phyloP scores from a whole-genome alignment of 805 yeast genomes.

The Candida chauliodis region DNA sequence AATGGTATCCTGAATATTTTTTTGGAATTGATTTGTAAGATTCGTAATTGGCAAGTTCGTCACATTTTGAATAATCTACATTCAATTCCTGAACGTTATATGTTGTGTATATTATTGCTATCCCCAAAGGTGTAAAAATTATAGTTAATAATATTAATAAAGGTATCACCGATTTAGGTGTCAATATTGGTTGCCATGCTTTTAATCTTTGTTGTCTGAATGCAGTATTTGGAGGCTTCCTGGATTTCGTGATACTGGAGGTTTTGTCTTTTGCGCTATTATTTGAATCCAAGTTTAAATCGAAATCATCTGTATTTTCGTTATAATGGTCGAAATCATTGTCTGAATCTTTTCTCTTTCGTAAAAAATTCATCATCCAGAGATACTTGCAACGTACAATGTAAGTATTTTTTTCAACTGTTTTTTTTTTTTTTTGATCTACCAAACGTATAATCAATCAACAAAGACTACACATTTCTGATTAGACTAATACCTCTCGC shows the following conservation, averaged over 20 bases:
- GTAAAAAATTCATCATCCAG: conserved; percentile 33
- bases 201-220: conserved; percentile 71
- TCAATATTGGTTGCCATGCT: conserved; percentile 83
- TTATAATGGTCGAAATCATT: conserved; percentile 19
- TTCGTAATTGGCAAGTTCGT: conserved; percentile 41
- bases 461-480: too few species aligned
- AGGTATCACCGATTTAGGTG: conserved; percentile 90
- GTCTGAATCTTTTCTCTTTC: conserved; percentile 26
- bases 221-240: conserved; percentile 61
- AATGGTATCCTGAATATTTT: conserved; percentile 57
- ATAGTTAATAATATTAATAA: conserved; percentile 69
- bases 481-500: too few species aligned
- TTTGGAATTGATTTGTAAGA: conserved; percentile 53
- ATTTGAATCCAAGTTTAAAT: neutral
- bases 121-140: conserved; percentile 87
- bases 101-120: conserved; percentile 77
- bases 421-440: too few species aligned
- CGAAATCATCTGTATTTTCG: conserved; percentile 6
- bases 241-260: conserved; percentile 23
- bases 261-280: neutral
- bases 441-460: too few species aligned
- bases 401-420: too few species aligned
- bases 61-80: conserved; percentile 76
- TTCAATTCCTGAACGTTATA: conserved; percentile 70
- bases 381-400: too few species aligned